Evolutionary conservation across 2,329 filamentous ascomycete species (phyloP), one percentile per base, ranked within the genome.

Genomic region (Xylaria sp.): DNA sequence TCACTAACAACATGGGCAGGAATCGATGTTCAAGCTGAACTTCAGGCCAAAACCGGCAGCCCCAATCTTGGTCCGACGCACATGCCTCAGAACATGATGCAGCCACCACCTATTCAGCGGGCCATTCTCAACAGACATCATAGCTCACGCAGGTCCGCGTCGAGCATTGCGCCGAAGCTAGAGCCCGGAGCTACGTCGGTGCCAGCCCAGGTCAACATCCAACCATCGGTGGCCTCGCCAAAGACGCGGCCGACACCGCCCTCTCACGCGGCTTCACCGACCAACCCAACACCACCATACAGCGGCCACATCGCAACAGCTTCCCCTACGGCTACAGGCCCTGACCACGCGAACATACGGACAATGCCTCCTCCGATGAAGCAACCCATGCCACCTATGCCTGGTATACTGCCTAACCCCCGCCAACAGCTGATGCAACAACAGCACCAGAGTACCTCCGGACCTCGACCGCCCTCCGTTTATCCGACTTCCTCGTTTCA

Each of bases 1-100:
- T 31, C 43, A 28, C 54, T 57, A 23, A 58, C 21, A 60, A 55
- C 47, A 19, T 47, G 31, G 55, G 43, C 40, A 96, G 93, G 93
- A 71, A 97, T 98, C 78, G 94, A 99, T 83, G 95, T 99, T 51
- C 93, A 98, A 80, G 92, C 94, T 67, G 95, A 98, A 80, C 85
- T 99, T 71, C 91, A 92, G 67, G 90, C 94, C 75, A 98, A 97
- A 82, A 94, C 92, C 50, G 92, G 91, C 71, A 96, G 91, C 78
- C 92, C 94, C 55, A 91, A 89, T 72, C 83, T 95, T 66, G 90
- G 84, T 63, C 89, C 85, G 70, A 92, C 86, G 70, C 84, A 87
- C 76, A 84, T 87, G 84, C 80, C 83, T 70, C 91, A 86, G 78
- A 89, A 83, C 76, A 83, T 87, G 72, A 88, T 91, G 59, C 89